phyloP scores from a whole-genome alignment of 169 alveolate genomes.

The Plasmodium ovale region DNA sequence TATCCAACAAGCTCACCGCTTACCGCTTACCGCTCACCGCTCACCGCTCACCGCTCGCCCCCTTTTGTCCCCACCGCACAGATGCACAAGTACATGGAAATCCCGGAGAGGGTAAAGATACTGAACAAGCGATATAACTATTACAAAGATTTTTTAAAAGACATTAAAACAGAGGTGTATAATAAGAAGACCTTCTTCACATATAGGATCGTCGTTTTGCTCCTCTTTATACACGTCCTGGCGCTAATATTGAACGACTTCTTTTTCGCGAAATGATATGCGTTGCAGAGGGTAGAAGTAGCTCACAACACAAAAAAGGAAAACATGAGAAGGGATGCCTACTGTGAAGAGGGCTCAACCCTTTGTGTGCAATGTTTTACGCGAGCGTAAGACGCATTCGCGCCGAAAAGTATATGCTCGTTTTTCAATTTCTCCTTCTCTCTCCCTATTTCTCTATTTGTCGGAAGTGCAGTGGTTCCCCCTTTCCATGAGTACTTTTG shows the following conservation, averaged over 20 bases:
- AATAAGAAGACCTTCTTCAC: conserved; percentile 56
- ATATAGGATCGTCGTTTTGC: conserved; percentile 46
- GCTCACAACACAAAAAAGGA: not conserved
- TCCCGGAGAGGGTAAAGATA: conserved; percentile 67
- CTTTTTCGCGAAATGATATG: conserved; percentile 41
- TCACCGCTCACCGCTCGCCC: too few species aligned
- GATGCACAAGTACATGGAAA: conserved; percentile 74
- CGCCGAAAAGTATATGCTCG: too few species aligned
- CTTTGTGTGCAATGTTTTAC: too few species aligned
- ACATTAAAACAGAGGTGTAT: conserved; percentile 58
- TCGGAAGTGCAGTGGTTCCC: too few species aligned
- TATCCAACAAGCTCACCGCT: not conserved
- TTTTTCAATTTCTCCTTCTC: too few species aligned
- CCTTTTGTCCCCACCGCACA: not conserved
- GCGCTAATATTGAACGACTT: conserved; percentile 67
- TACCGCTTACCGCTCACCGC: too few species aligned
- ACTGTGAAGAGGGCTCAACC: too few species aligned
- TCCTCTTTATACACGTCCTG: conserved; percentile 61
- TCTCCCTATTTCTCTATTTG: too few species aligned
- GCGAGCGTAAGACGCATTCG: too few species aligned
- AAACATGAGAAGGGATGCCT: too few species aligned
- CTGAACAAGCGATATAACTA: conserved; percentile 64
- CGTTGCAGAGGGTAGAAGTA: too few species aligned
- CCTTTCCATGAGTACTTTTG: too few species aligned
- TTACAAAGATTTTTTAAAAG: conserved; percentile 73